phyloP scores from a whole-genome alignment of 2,329 filamentous ascomycete species.

The Fusarium hainanense region DNA sequence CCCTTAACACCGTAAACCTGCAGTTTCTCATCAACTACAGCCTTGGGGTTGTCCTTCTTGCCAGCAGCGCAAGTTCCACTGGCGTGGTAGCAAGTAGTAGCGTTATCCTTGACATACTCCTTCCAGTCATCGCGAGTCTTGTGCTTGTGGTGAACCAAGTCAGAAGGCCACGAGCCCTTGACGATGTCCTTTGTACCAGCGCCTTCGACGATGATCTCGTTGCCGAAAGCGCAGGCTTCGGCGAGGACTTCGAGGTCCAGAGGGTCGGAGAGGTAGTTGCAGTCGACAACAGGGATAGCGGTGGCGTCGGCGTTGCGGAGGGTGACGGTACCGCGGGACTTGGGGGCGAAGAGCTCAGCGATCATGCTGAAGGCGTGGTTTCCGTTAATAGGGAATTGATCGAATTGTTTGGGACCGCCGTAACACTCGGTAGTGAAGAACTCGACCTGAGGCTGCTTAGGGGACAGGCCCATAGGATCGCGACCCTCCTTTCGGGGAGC shows the following conservation, averaged over 20 bases:
- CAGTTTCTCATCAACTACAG: constrained; percentile 66
- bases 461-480: constrained; percentile 71
- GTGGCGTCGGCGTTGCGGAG: constrained; percentile 60
- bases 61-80: constrained; percentile 51
- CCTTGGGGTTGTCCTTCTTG: constrained; percentile 58
- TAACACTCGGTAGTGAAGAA: constrained; percentile 73
- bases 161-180: constrained; percentile 68
- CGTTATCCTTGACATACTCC: constrained; percentile 66
- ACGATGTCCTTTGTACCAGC: constrained; percentile 68
- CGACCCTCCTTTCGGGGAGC: constrained; percentile 61
- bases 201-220: constrained; percentile 69
- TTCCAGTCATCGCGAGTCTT: constrained; percentile 65
- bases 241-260: constrained; percentile 68
- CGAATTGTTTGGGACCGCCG: constrained; percentile 68
- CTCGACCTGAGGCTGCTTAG: constrained; percentile 68
- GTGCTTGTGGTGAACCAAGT: constrained; percentile 62
- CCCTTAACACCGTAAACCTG: constrained; percentile 62
- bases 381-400: constrained; percentile 62
- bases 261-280: constrained; percentile 67
- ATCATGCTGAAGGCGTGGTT: constrained; percentile 69
- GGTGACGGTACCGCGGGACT: constrained; percentile 65
- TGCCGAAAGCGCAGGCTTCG: constrained; percentile 68
- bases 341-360: constrained; percentile 67
- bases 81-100: constrained; percentile 63
- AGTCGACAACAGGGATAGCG: constrained; percentile 67